Evolutionary conservation across 345 rosid genomes (phyloP).

Genomic region (Pugionium cornutum): DNA sequence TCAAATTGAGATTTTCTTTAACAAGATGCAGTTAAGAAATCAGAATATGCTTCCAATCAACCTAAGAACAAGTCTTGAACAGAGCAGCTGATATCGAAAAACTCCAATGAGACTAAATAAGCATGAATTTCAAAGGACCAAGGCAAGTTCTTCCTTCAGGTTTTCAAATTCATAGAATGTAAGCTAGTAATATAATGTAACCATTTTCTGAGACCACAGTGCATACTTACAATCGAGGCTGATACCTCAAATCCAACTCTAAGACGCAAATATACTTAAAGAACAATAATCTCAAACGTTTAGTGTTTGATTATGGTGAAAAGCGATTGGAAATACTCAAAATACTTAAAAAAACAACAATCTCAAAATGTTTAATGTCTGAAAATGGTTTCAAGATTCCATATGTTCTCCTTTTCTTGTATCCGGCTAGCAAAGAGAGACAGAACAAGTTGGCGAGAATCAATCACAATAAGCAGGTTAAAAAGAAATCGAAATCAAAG

Average conservation of each 20-base stretch:
- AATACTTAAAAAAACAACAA: too few species aligned
- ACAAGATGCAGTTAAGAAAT: neutral
- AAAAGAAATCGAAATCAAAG: neutral
- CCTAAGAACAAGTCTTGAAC: slow-evolving; percentile 2
- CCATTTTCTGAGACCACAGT: slow-evolving; percentile 4
- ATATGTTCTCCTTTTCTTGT: neutral
- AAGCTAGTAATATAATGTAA: neutral
- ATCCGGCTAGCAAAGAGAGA: neutral
- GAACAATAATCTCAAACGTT: neutral
- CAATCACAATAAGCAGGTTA: neutral
- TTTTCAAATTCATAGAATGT: neutral
- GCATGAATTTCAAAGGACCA: neutral
- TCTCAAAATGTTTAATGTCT: too few species aligned
- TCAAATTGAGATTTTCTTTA: neutral
- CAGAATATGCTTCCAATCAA: neutral
- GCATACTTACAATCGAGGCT: neutral
- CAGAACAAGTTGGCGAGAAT: neutral
- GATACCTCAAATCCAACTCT: neutral
- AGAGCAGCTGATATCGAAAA: slow-evolving; percentile 9
- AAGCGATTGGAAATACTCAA: neutral
- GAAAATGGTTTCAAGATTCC: neutral
- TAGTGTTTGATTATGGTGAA: neutral
- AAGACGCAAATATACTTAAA: neutral
- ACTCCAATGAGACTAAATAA: neutral
- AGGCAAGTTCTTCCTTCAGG: neutral